Conservation (phyloP, 768 basidiomycete genomes). For the Boletus sp. region DNA sequence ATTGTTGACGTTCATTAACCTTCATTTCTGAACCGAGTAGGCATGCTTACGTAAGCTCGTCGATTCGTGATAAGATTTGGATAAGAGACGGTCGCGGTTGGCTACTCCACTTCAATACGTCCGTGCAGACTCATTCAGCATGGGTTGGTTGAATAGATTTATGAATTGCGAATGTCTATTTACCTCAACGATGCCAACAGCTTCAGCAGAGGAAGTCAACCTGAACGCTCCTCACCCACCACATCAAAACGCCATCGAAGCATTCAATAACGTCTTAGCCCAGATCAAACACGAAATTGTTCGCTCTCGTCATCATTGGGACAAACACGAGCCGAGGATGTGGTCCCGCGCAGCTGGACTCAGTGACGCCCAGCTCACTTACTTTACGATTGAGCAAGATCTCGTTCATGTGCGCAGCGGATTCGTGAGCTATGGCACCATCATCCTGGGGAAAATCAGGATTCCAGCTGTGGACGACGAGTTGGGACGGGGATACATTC, state of each 20-base stretch:
- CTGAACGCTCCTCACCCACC: constrained; percentile 62
- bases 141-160: constrained; percentile 23
- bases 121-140: constrained; percentile 8
- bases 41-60: constrained; percentile 17
- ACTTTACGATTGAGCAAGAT: constrained; percentile 47
- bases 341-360: constrained; percentile 58
- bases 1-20: constrained; percentile 15
- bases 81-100: neutral
- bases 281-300: constrained; percentile 64
- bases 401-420: constrained; percentile 51
- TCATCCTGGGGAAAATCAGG: constrained; percentile 74
- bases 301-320: constrained; percentile 66
- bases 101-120: neutral
- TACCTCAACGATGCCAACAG: constrained; percentile 34
- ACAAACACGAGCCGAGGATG: constrained; percentile 57
- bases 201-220: constrained; percentile 51
- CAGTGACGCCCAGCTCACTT: constrained; percentile 49
- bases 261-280: constrained; percentile 53
- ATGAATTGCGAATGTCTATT: constrained; percentile 1
- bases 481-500: constrained; percentile 60
- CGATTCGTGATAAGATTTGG: constrained; percentile 21
- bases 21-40: constrained; percentile 9
- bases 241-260: constrained; percentile 56
- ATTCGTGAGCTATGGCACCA: constrained; percentile 60
- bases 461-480: constrained; percentile 64